phyloP scores from a whole-genome alignment of 352 stramenopile genomes.

The Pythium phragmiticola region DNA sequence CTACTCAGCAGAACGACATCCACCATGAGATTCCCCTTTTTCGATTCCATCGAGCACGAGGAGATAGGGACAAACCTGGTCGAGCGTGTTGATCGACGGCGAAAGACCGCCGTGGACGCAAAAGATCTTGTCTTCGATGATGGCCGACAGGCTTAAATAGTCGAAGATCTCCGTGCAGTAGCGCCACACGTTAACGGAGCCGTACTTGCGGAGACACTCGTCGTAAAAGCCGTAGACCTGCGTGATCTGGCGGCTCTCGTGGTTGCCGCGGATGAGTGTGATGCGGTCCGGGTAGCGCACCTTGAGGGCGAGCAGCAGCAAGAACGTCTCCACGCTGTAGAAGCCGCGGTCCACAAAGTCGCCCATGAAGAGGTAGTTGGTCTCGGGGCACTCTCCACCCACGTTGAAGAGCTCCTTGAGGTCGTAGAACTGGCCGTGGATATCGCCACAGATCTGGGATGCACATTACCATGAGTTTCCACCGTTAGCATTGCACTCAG shows the following conservation, averaged over 20 bases:
- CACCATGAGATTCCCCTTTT: not conserved
- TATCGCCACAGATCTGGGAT: conserved; percentile 70
- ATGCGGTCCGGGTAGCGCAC: conserved; percentile 93
- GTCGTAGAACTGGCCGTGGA: conserved; percentile 69
- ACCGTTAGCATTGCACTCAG: not conserved
- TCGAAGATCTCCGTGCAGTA: conserved; percentile 92
- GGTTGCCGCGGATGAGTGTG: conserved; percentile 90
- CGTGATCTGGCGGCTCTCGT: conserved; percentile 97
- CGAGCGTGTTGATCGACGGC: conserved; percentile 89
- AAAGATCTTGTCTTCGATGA: conserved; percentile 93
- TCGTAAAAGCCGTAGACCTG: conserved; percentile 98
- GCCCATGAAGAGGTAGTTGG: conserved; percentile 98
- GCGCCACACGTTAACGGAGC: conserved; percentile 74
- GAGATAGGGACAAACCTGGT: conserved; percentile 40
- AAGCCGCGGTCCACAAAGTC: conserved; percentile 99
- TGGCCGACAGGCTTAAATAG: conserved; percentile 94
- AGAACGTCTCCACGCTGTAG: conserved; percentile 93
- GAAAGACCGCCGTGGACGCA: conserved; percentile 90
- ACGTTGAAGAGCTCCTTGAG: conserved; percentile 79
- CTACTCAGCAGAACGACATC: conserved; percentile 31
- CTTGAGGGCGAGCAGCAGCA: conserved; percentile 93
- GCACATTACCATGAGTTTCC: not conserved
- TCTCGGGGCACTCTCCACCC: conserved; percentile 85
- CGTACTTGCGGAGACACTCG: conserved; percentile 99
- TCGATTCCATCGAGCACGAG: not conserved